These are phyloP conservation scores for Saturnispora gosingensis DNA, from an alignment of 805 yeast species.

Conservation along the genomic window DNA sequence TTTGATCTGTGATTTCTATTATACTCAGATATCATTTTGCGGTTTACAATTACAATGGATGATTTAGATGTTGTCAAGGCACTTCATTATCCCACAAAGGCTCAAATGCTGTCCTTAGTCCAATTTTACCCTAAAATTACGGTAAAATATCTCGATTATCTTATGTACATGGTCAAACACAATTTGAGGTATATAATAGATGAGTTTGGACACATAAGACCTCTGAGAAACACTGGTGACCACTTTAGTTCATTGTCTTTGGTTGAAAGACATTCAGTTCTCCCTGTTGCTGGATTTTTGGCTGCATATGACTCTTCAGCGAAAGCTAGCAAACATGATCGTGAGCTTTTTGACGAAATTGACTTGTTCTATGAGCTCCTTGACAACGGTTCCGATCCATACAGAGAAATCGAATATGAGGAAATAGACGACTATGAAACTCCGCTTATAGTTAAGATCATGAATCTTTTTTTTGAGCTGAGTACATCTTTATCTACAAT, in stretches of 20 bases:
- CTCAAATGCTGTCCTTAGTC: background rate
- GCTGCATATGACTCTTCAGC: background rate
- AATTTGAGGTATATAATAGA: background rate
- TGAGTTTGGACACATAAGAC: background rate
- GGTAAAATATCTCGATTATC: constrained; percentile 1
- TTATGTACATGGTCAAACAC: background rate
- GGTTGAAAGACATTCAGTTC: background rate
- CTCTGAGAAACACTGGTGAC: background rate
- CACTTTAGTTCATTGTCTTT: background rate
- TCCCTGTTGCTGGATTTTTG: background rate
- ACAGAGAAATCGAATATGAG: background rate
- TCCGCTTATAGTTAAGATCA: background rate
- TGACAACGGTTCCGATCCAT: background rate
- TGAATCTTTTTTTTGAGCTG: background rate
- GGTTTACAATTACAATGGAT: background rate
- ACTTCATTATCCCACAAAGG: background rate
- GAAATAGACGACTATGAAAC: background rate
- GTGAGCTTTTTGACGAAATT: background rate
- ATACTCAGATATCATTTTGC: background rate
- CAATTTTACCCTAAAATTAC: constrained; percentile 1
- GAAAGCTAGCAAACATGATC: background rate
- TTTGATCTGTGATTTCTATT: background rate
- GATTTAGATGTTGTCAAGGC: background rate
- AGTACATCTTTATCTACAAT: background rate
- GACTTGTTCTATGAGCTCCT: background rate